These are phyloP conservation scores for Fagus sylvatica DNA, from an alignment of 306 rosid genomes.

Conservation along the genomic window DNA sequence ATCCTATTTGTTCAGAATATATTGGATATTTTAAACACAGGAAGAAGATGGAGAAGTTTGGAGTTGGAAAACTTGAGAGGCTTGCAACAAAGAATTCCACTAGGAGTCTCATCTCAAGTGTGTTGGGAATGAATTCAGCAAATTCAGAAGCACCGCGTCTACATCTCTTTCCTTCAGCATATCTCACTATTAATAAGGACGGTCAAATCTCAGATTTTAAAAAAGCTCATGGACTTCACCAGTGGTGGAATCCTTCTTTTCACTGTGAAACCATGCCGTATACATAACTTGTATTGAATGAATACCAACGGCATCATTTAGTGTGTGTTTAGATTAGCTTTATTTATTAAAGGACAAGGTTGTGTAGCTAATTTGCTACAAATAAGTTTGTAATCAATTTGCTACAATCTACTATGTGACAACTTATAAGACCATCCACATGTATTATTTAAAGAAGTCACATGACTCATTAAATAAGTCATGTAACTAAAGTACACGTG, in stretches of 20 bases:
- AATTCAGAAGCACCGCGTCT: constrained; percentile 12
- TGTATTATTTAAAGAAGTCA: too few species aligned
- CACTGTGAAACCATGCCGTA: too few species aligned
- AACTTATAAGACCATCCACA: too few species aligned
- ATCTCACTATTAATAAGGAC: constrained; percentile 7
- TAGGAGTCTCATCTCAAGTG: background rate
- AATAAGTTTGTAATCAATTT: too few species aligned
- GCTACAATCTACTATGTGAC: too few species aligned
- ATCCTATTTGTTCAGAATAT: constrained; percentile 25
- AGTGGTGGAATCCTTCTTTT: background rate
- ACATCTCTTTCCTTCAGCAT: constrained; percentile 39
- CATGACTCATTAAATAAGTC: too few species aligned
- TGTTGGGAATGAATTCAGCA: constrained; percentile 1
- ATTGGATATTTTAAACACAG: constrained; percentile 32
- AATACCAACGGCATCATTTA: too few species aligned
- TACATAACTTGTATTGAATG: too few species aligned
- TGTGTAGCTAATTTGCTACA: too few species aligned
- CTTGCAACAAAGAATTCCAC: constrained; percentile 18
- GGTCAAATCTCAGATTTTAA: constrained; percentile 2
- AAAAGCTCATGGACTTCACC: constrained; percentile 24
- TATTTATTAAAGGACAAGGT: too few species aligned
- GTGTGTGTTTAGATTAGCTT: too few species aligned
- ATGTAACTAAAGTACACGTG: too few species aligned
- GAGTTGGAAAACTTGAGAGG: constrained; percentile 17
- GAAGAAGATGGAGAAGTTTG: constrained; percentile 28